Evolutionary conservation across 1,284 basidiomycete species (phyloP).

Genomic region (Paramarasmius palmivorus): DNA sequence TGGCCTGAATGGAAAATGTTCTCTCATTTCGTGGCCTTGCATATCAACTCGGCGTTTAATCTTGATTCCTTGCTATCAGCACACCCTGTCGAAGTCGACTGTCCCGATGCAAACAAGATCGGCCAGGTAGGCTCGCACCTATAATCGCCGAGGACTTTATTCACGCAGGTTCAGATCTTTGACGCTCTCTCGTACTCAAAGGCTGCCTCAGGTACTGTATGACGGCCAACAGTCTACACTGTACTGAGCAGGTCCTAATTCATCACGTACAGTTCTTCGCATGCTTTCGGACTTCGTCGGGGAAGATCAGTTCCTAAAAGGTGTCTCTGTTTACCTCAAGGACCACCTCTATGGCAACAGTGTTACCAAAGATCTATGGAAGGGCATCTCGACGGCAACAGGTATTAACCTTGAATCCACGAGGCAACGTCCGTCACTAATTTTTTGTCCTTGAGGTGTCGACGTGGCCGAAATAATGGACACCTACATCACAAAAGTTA

Average conservation of each 20-base stretch:
- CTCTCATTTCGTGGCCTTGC: conserved; percentile 66
- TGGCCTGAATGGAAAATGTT: conserved; percentile 80
- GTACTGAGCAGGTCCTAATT: too few relatives aligned
- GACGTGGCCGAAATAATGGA: conserved; percentile 87
- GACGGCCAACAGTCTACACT: conserved; percentile 9
- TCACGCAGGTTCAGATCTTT: conserved; percentile 60
- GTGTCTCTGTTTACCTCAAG: conserved; percentile 92
- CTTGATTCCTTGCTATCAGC: conserved; percentile 91
- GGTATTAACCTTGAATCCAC: neutral
- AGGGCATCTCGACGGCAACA: conserved; percentile 63
- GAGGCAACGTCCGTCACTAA: conserved; percentile 18
- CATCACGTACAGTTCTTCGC: conserved; percentile 67
- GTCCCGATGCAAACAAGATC: conserved; percentile 85
- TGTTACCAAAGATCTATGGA: conserved; percentile 89
- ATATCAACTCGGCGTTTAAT: conserved; percentile 67
- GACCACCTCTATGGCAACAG: conserved; percentile 79
- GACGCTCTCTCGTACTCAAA: conserved; percentile 87
- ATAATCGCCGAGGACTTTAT: neutral
- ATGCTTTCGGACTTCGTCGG: conserved; percentile 93
- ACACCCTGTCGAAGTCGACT: conserved; percentile 94
- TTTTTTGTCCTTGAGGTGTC: too few relatives aligned
- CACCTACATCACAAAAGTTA: conserved; percentile 88
- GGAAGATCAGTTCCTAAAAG: conserved; percentile 87
- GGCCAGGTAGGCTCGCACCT: conserved; percentile 33
- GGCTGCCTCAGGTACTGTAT: conserved; percentile 69